These are phyloP conservation scores for Colletotrichum theobromicola DNA, from an alignment of 2,329 filamentous ascomycete genomes.

Conservation along the genomic window DNA sequence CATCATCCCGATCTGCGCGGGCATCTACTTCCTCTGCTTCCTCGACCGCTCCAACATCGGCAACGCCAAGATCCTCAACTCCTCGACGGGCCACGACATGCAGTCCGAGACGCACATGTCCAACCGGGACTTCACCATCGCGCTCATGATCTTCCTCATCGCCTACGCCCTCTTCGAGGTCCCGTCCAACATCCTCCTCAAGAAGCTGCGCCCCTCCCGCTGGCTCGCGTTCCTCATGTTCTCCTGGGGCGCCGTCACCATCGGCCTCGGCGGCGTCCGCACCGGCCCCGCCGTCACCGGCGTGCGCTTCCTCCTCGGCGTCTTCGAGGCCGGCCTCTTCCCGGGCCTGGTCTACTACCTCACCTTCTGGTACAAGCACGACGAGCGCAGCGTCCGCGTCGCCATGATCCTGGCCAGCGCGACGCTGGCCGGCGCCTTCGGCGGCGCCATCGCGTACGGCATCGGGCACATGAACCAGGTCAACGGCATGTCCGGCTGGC, in stretches of 20 bases:
- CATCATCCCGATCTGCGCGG: slow-evolving; percentile 67
- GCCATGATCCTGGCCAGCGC: slow-evolving; percentile 44
- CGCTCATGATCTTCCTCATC: slow-evolving; percentile 64
- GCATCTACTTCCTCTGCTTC: slow-evolving; percentile 71
- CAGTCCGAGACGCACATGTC: slow-evolving; percentile 67
- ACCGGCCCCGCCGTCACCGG: slow-evolving; percentile 40
- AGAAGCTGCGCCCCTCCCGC: slow-evolving; percentile 35
- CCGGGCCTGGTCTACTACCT: slow-evolving; percentile 46
- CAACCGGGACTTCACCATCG: slow-evolving; percentile 62
- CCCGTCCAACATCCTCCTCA: slow-evolving; percentile 43
- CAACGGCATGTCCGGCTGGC: slow-evolving; percentile 29
- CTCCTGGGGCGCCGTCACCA: slow-evolving; percentile 41
- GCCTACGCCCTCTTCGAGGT: slow-evolving; percentile 45
- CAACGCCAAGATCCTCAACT: slow-evolving; percentile 71
- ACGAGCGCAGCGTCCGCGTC: slow-evolving; percentile 45
- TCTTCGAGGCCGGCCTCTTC: slow-evolving; percentile 47
- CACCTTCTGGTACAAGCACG: slow-evolving; percentile 49
- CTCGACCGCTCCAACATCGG: slow-evolving; percentile 74
- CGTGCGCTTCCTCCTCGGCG: slow-evolving; percentile 45
- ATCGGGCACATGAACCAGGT: slow-evolving; percentile 32
- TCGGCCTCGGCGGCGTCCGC: slow-evolving; percentile 42
- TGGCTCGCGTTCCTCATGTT: slow-evolving; percentile 43
- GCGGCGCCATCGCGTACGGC: slow-evolving; percentile 35
- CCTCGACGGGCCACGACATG: slow-evolving; percentile 64
- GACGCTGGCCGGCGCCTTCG: slow-evolving; percentile 38